A percentile compares a stretch with the other conserved stretches of the same genome.
Evolutionary conservation across 2,329 filamentous ascomycete genomes (phyloP).

Genomic region (Pseudonectria foliicola): DNA sequence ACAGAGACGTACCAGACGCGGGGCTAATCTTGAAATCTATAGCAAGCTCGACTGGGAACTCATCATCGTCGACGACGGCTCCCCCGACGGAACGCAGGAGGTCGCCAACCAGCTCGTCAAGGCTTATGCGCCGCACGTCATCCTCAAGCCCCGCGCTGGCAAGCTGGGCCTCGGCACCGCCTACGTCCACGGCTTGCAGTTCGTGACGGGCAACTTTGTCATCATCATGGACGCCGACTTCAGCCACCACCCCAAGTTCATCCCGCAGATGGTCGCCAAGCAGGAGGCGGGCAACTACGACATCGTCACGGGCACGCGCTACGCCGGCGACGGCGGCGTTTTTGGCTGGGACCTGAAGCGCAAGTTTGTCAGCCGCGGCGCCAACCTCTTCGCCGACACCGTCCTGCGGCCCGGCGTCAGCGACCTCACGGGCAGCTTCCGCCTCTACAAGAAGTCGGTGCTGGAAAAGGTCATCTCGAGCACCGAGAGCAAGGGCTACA

Average conservation of each 20-base stretch:
- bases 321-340: constrained; percentile 82
- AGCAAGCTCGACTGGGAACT: constrained; percentile 96
- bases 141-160: constrained; percentile 81
- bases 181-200: constrained; percentile 91
- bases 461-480: constrained; percentile 82
- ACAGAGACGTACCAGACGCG: not conserved
- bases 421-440: constrained; percentile 90
- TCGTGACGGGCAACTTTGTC: constrained; percentile 85
- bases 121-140: constrained; percentile 71
- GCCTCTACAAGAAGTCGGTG: constrained; percentile 86
- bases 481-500: constrained; percentile 95
- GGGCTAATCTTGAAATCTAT: constrained; percentile 1
- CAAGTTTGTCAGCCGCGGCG: constrained; percentile 76
- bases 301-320: constrained; percentile 93
- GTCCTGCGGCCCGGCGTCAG: constrained; percentile 88
- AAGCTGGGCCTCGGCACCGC: constrained; percentile 97
- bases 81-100: constrained; percentile 88
- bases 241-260: constrained; percentile 98
- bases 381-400: constrained; percentile 93
- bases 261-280: constrained; percentile 81
- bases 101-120: constrained; percentile 86
- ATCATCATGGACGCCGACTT: constrained; percentile 99
- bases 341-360: constrained; percentile 95
- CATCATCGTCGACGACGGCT: constrained; percentile 96
- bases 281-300: constrained; percentile 78